Percentiles rank a stretch among this genome's conserved stretches.
phyloP scores from a whole-genome alignment of 345 rosid genomes.

The Dipteronia sinensis region DNA sequence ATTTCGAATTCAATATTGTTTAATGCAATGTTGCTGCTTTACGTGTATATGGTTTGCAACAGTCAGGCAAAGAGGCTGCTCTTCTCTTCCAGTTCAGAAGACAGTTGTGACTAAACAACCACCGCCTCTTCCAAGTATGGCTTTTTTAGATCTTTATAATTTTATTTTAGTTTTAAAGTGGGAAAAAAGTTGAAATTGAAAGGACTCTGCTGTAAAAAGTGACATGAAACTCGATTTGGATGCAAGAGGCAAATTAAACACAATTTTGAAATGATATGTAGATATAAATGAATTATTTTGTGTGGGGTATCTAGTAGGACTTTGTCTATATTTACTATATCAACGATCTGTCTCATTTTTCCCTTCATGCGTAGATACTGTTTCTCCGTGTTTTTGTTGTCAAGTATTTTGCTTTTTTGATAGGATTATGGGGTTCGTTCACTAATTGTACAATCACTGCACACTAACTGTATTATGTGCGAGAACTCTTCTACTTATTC shows the following conservation, averaged over 20 bases:
- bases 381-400: neutral
- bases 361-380: neutral
- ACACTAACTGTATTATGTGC: neutral
- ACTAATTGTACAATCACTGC: neutral
- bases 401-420: neutral
- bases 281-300: no score
- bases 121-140: slow-evolving; percentile 50
- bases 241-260: neutral
- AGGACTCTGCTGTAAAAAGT: no score
- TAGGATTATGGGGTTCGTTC: neutral
- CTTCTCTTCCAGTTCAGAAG: no score
- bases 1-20: no score
- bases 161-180: neutral
- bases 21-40: no score
- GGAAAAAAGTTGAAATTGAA: neutral
- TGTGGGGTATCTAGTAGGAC: no score
- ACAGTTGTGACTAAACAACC: no score
- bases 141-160: neutral
- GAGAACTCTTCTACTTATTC: neutral
- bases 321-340: no score
- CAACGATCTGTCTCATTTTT: neutral
- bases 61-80: no score
- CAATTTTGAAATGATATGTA: no score
- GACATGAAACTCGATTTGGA: neutral
- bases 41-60: no score